phyloP scores from a whole-genome alignment of 2,329 filamentous ascomycete species.

The Colletotrichum navitas region DNA sequence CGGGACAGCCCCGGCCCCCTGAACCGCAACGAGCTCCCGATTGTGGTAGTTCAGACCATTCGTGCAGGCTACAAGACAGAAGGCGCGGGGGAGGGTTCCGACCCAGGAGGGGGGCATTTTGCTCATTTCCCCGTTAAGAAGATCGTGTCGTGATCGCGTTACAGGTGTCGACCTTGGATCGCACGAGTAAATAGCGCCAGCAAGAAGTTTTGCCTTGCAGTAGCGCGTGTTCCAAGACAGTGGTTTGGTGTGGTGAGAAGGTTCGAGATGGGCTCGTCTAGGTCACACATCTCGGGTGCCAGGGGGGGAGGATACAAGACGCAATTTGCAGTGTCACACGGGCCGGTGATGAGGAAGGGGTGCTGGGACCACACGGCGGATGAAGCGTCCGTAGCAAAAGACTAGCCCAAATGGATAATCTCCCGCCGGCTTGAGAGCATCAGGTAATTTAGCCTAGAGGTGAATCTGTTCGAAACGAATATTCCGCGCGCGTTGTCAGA shows the following conservation, averaged over 20 bases:
- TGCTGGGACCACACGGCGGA: constrained; percentile 10
- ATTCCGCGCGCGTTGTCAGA: not conserved
- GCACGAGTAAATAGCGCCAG: not conserved
- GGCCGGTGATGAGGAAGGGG: not conserved
- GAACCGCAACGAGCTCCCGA: not conserved
- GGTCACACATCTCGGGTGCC: constrained; percentile 1
- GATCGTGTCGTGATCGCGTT: constrained; percentile 34
- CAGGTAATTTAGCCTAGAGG: not conserved
- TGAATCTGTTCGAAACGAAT: not conserved
- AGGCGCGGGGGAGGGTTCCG: not conserved
- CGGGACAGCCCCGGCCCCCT: not conserved
- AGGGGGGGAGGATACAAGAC: not conserved
- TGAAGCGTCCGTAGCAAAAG: constrained; percentile 2
- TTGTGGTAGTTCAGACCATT: not conserved
- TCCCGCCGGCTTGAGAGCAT: not conserved
- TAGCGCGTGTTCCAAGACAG: constrained; percentile 16
- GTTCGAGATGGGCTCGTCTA: constrained; percentile 12
- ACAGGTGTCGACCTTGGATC: constrained; percentile 33
- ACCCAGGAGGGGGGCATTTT: not conserved
- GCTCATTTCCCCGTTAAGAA: constrained; percentile 5
- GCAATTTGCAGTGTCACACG: not conserved
- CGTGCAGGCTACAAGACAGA: not conserved
- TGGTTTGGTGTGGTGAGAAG: constrained; percentile 28
- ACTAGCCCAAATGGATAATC: not conserved
- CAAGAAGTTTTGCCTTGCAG: not conserved